Conservation (phyloP, 805 yeast species). For the Metschnikowia rubicola region DNA sequence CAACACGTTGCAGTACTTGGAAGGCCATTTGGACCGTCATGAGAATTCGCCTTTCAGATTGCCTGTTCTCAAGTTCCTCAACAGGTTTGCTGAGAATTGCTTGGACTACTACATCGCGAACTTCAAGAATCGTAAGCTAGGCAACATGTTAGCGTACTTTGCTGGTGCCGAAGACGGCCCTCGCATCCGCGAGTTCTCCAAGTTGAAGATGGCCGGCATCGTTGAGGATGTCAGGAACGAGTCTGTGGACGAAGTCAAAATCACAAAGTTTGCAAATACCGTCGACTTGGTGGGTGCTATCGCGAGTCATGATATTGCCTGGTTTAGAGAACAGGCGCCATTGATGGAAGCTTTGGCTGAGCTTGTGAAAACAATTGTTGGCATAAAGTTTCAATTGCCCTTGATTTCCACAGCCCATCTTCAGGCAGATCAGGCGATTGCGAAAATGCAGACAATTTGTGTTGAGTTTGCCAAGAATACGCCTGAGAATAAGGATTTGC, state of each 20-base stretch:
- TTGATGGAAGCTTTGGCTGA: constrained; percentile 42
- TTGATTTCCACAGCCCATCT: constrained; percentile 61
- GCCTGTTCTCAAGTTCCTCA: constrained; percentile 85
- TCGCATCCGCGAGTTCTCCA: constrained; percentile 55
- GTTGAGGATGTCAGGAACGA: constrained; percentile 48
- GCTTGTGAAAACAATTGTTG: constrained; percentile 42
- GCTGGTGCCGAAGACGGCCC: constrained; percentile 52
- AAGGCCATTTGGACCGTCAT: constrained; percentile 78
- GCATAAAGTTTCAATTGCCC: constrained; percentile 31
- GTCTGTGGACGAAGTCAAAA: constrained; percentile 48
- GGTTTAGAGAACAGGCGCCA: constrained; percentile 55
- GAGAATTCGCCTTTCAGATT: constrained; percentile 84
- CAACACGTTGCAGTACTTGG: constrained; percentile 70
- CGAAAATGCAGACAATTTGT: constrained; percentile 49
- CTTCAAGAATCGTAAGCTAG: constrained; percentile 60
- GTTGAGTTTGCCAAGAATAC: constrained; percentile 27
- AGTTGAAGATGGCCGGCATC: constrained; percentile 49
- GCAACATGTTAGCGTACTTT: constrained; percentile 64
- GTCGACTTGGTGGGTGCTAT: constrained; percentile 62
- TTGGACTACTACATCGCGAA: constrained; percentile 65
- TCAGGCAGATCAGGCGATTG: constrained; percentile 67
- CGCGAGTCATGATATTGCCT: constrained; percentile 45
- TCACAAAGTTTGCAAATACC: constrained; percentile 67
- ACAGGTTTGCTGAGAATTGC: constrained; percentile 76
- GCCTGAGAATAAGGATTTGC: constrained; percentile 24